Evolutionary conservation across 495 filamentous ascomycete genomes (phyloP).

Genomic region (Penicillium macrosclerotiorum): DNA sequence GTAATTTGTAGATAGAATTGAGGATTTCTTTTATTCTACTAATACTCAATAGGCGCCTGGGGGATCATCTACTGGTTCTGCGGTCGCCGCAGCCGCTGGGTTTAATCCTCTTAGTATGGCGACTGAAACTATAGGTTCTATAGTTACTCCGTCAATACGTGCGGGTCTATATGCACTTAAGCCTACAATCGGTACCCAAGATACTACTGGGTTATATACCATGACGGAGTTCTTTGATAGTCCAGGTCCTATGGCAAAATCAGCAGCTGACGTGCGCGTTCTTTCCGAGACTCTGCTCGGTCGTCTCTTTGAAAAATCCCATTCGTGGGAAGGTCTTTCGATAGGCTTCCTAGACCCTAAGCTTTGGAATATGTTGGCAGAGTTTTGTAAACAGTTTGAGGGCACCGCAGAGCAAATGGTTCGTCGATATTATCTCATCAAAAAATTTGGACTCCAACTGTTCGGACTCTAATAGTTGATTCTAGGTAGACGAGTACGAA

Average conservation of each 20-base stretch:
- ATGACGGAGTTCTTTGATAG: constrained; percentile 8
- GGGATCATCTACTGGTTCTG: constrained; percentile 49
- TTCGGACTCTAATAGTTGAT: neutral
- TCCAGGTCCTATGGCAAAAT: constrained; percentile 7
- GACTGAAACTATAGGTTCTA: constrained; percentile 44
- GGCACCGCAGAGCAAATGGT: constrained; percentile 7
- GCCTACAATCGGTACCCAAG: constrained; percentile 20
- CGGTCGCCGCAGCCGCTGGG: constrained; percentile 39
- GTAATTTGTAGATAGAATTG: neutral
- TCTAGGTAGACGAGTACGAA: constrained; percentile 2
- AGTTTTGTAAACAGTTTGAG: neutral
- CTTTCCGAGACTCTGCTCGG: constrained; percentile 5
- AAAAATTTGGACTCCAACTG: neutral
- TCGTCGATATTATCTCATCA: neutral
- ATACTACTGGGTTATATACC: constrained; percentile 16
- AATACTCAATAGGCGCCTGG: constrained; percentile 26
- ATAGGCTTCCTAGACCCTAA: constrained; percentile 4
- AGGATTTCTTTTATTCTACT: neutral
- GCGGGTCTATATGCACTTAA: constrained; percentile 40
- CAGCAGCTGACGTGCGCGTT: constrained; percentile 2
- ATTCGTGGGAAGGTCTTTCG: constrained; percentile 1
- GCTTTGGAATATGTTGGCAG: neutral
- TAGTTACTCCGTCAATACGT: constrained; percentile 33
- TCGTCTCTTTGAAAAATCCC: neutral
- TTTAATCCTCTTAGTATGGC: constrained; percentile 39